Evolutionary conservation across 768 basidiomycete genomes (phyloP), one percentile per base, ranked within the genome.

Genomic region (Daedalea quercina): DNA sequence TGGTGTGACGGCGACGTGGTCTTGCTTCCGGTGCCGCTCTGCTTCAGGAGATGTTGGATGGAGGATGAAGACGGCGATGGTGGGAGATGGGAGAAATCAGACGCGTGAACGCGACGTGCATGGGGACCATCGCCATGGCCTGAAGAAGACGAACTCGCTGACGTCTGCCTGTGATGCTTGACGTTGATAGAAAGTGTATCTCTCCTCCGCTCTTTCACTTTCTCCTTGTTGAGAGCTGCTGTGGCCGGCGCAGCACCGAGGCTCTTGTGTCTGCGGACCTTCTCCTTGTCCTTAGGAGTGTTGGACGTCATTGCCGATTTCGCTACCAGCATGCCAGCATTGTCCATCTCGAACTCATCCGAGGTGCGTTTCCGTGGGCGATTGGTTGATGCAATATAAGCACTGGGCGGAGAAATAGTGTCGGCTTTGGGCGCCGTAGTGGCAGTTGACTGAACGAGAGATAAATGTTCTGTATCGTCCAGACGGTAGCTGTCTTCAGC

Each of bases 11-110:
- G 68, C 1, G 74, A 65, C 23, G 71, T 66, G 8, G 70, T 68
- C 50, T 67, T 70, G 34, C 69, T 66, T n/a, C 71, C 68, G 34
- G 66, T 73, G 41, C 73, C 67, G 3, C 78, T 69, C 52, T 84
- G 80, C 51, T 81, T 78, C 54, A 92, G 70, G 61, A 94, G 84
- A 58, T 90, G 87, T 54, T 90, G 86, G 52, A 94, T 92, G 4
- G 89, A 89, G 4, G 88, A 84, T n/a, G 90, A 83, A 1, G 92
- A 91, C 19, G 92, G 92, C 13, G 92, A 94, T 13, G 94, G 90
- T 12, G 92, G 92, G 3, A 95, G 75, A 63, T 90, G 90, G 0
- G 93, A 91, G 68, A 90, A 93, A 67, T 94, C 92, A 7, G 77
- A 84, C 46, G 80, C 75, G 51, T 82, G 82, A 35, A 77, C 77